These are phyloP conservation scores for Curvularia sp. DNA, from an alignment of 2,329 filamentous ascomycete genomes.

Conservation along the genomic window DNA sequence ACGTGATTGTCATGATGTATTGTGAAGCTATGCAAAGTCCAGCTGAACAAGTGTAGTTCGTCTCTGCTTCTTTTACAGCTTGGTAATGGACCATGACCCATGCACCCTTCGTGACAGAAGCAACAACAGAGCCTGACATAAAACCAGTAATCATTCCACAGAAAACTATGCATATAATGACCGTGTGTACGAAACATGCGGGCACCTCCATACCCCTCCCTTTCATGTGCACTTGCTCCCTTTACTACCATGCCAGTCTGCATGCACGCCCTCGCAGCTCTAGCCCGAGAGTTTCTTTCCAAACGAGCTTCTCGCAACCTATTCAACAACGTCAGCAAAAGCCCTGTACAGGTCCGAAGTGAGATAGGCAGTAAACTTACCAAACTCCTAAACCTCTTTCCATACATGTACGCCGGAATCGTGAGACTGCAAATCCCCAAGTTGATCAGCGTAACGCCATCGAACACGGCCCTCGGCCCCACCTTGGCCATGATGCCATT, in stretches of 20 bases:
- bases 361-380: background rate
- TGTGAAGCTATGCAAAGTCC: too few species aligned
- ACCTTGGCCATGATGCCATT: conserved; percentile 71
- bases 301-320: conserved; percentile 32
- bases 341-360: background rate
- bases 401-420: conserved; percentile 67
- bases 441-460: conserved; percentile 76
- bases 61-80: background rate
- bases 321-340: background rate
- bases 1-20: background rate
- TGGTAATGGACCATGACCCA: background rate
- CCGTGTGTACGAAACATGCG: background rate
- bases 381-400: conserved; percentile 44
- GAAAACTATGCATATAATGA: background rate
- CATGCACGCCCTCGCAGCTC: background rate
- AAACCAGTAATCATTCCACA: background rate
- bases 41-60: too few species aligned
- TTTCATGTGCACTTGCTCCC: background rate
- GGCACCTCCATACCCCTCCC: background rate
- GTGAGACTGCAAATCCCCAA: conserved; percentile 74
- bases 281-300: conserved; percentile 28
- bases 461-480: conserved; percentile 71
- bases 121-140: background rate
- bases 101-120: background rate
- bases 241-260: background rate